These are phyloP conservation scores for Sarcodon sp. DNA, from an alignment of 768 basidiomycete species.

Conservation along the genomic window DNA sequence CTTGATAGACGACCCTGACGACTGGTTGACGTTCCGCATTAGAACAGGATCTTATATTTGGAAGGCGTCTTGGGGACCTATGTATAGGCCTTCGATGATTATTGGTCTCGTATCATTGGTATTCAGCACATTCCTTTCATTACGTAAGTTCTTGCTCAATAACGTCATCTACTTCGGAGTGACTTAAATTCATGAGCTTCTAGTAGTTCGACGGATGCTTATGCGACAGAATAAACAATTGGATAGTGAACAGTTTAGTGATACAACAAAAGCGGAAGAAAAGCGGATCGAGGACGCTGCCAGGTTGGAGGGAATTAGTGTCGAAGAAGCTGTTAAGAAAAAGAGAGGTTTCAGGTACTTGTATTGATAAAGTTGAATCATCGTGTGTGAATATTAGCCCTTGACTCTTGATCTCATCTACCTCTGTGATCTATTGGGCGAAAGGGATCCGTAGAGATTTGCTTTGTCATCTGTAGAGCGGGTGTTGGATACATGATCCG, in stretches of 20 bases:
- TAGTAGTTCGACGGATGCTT: constrained; percentile 33
- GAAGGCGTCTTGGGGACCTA: constrained; percentile 47
- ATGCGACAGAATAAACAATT: constrained; percentile 36
- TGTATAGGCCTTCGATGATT: constrained; percentile 38
- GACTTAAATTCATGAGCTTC: background rate
- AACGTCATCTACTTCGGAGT: background rate
- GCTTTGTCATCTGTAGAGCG: too few species aligned
- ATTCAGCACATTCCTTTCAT: constrained; percentile 17
- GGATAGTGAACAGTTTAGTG: constrained; percentile 31
- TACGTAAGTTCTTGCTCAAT: constrained; percentile 15
- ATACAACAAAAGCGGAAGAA: constrained; percentile 29
- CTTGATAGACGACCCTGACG: background rate
- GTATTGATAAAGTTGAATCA: constrained; percentile 17
- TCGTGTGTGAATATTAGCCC: background rate
- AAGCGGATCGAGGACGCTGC: constrained; percentile 46
- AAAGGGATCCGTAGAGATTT: too few species aligned
- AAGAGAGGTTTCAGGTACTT: constrained; percentile 48
- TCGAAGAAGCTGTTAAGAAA: constrained; percentile 44
- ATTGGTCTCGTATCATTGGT: constrained; percentile 26
- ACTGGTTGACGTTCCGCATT: background rate
- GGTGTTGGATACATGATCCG: too few species aligned
- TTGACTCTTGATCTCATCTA: too few species aligned
- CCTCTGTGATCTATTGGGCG: too few species aligned
- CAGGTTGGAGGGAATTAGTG: constrained; percentile 41
- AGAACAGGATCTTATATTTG: constrained; percentile 53